Base-by-base conservation (phyloP, 129 eudicot species). In the Flaveria ramosissima region DNA sequence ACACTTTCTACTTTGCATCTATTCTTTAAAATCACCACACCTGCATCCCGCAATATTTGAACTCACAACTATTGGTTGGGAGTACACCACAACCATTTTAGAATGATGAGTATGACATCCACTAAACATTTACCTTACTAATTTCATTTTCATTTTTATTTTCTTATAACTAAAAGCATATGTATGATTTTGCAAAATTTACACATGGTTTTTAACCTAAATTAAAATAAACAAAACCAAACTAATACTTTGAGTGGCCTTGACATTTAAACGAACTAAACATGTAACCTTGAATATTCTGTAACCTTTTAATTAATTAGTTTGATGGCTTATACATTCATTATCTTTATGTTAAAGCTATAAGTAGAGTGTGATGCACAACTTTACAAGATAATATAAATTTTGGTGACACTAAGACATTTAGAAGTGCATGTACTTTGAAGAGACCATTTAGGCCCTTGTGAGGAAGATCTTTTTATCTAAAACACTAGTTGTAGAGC, bases 401-500 rank as follows among this genome's bases (percentile, higher is more conserved):
- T 13, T 14, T 13, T 15, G 23, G 32, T 63, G 43, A 30, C 69
- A 15, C 32, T 63, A 30, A 30, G 69, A 7, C 69, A 63, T 15
- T 30, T 63, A 63, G 13, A 63, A 63, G 45, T 63, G 69, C 19
- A 61, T 61, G n/a, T 59, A 59, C 68, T 26, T 61, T 24, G 43
- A 61, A 61, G 42, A 24, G 19, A 61, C 7, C 7, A 11, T 3
- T 60, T 24, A 60, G 67, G 41, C 8, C 67, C n/a, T 16, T 24
- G 20, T 6, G 11, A 64, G 10, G 46, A 45, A 64, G 7, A 64
- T 36, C 47, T 64, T 64, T 64, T 16, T 36, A 32, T 64, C 47
- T 45, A 64, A 64, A 62, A 27, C 67, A 10, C 67, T 14, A 26
- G 46, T 64, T 64, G 69, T 27, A 64, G 70, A 64, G 47, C 46